phyloP scores from a whole-genome alignment of 805 yeast species.

The Yamadazyma ubonensis region DNA sequence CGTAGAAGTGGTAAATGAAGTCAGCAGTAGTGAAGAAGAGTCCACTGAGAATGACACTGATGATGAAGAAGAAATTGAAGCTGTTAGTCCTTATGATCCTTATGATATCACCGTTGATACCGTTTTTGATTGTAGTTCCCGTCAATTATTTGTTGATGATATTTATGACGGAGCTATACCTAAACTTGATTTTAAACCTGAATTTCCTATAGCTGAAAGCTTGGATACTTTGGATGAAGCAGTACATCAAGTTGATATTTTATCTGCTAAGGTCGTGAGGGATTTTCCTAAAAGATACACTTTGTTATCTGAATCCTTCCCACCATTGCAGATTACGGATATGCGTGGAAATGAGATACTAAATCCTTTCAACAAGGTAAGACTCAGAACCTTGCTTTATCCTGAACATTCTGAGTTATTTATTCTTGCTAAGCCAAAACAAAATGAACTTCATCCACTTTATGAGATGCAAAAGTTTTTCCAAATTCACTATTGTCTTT shows the following conservation, averaged over 20 bases:
- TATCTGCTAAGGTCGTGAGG: slow-evolving; percentile 31
- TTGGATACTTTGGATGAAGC: slow-evolving; percentile 15
- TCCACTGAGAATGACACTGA: slow-evolving; percentile 8
- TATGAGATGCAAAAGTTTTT: slow-evolving; percentile 55
- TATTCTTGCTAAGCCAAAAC: slow-evolving; percentile 48
- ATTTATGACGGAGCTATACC: slow-evolving; percentile 25
- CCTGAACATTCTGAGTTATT: slow-evolving; percentile 53
- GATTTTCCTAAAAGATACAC: slow-evolving; percentile 30
- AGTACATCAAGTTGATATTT: slow-evolving; percentile 27
- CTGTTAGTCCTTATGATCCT: slow-evolving; percentile 43
- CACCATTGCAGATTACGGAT: slow-evolving; percentile 25
- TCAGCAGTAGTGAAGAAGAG: not conserved
- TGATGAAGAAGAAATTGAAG: slow-evolving; percentile 23
- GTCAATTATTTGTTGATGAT: slow-evolving; percentile 34
- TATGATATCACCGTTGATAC: slow-evolving; percentile 34
- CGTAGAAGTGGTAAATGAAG: not conserved
- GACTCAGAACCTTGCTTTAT: slow-evolving; percentile 34
- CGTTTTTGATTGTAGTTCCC: slow-evolving; percentile 21
- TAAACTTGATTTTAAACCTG: slow-evolving; percentile 18
- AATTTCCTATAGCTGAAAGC: slow-evolving; percentile 8
- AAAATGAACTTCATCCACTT: slow-evolving; percentile 60
- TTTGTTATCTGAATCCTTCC: slow-evolving; percentile 36
- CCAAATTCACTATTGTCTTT: slow-evolving; percentile 40
- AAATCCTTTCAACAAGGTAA: slow-evolving; percentile 30
- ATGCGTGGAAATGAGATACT: slow-evolving; percentile 15